A percentile compares a stretch with the other conserved stretches of the same genome.
These are phyloP conservation scores for Gossypium lobatum DNA, from an alignment of 441 rosid genomes.

Conservation along the genomic window DNA sequence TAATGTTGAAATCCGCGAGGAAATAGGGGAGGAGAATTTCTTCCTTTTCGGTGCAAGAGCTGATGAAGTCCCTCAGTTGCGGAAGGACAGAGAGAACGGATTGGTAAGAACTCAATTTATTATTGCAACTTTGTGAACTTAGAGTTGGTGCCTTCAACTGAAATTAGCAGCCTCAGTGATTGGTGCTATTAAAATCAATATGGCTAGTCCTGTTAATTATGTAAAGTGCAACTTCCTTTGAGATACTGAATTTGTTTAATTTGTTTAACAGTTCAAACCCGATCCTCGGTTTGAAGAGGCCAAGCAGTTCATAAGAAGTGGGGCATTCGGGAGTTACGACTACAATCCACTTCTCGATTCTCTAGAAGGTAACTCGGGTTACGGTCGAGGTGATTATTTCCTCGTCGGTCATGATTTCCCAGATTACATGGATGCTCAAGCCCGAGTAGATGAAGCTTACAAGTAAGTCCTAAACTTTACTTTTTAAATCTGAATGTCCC, in stretches of 20 bases:
- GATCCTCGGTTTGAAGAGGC: conserved; percentile 95
- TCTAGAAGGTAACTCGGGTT: conserved; percentile 85
- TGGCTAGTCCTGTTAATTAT: neutral
- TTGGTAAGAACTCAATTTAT: conserved; percentile 34
- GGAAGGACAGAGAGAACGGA: conserved; percentile 82
- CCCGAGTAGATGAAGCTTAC: conserved; percentile 75
- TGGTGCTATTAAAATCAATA: neutral
- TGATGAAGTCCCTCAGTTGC: conserved; percentile 70
- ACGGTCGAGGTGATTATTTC: conserved; percentile 90
- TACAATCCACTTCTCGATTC: conserved; percentile 84
- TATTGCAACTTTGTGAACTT: neutral
- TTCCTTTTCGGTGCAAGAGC: conserved; percentile 90
- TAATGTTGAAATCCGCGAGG: conserved; percentile 93
- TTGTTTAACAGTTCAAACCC: conserved; percentile 63
- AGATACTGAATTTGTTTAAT: neutral
- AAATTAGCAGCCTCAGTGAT: neutral
- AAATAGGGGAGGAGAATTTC: conserved; percentile 80
- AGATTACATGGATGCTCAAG: conserved; percentile 80
- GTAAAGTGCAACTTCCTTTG: neutral
- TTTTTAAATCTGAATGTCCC: neutral
- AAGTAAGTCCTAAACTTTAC: conserved; percentile 40
- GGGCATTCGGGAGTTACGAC: conserved; percentile 80
- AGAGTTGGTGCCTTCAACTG: neutral
- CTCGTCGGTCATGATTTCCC: conserved; percentile 87
- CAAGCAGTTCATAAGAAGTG: conserved; percentile 72